Evolutionary conservation across 1,139 yeast species (phyloP).

Genomic region (Zygoascus sp.): DNA sequence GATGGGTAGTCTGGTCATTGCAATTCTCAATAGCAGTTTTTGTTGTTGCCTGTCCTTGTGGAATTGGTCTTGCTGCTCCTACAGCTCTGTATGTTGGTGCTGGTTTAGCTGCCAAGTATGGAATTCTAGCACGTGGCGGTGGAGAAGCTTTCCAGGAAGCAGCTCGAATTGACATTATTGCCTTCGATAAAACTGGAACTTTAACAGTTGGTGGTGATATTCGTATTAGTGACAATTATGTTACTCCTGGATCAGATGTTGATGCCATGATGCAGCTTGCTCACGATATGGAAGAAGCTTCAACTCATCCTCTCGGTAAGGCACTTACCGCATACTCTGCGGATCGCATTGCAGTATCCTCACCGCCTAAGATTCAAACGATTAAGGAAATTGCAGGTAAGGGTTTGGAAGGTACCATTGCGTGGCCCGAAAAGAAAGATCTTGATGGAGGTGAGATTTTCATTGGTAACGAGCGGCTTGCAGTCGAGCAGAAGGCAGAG

Average conservation of each 20-base stretch:
- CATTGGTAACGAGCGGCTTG: slow-evolving; percentile 61
- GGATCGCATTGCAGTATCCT: slow-evolving; percentile 27
- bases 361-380: slow-evolving; percentile 41
- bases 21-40: slow-evolving; percentile 75
- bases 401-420: slow-evolving; percentile 49
- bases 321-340: slow-evolving; percentile 49
- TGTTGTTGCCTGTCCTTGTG: slow-evolving; percentile 92
- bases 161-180: slow-evolving; percentile 55
- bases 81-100: slow-evolving; percentile 90
- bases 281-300: slow-evolving; percentile 58
- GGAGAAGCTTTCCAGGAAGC: slow-evolving; percentile 82
- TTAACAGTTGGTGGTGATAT: slow-evolving; percentile 61
- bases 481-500: slow-evolving; percentile 44
- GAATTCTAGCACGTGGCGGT: slow-evolving; percentile 76
- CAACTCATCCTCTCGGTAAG: slow-evolving; percentile 65
- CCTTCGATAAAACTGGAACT: slow-evolving; percentile 81
- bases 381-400: slow-evolving; percentile 55
- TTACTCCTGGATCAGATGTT: slow-evolving; percentile 24
- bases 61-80: slow-evolving; percentile 86
- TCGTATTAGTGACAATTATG: slow-evolving; percentile 48
- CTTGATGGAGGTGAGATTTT: slow-evolving; percentile 37
- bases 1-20: slow-evolving; percentile 74
- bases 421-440: slow-evolving; percentile 18
- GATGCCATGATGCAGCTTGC: slow-evolving; percentile 43
- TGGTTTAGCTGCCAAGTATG: slow-evolving; percentile 75